These are phyloP conservation scores for Monilinia aucupariae DNA, from an alignment of 2,329 filamentous ascomycete genomes.

Conservation along the genomic window DNA sequence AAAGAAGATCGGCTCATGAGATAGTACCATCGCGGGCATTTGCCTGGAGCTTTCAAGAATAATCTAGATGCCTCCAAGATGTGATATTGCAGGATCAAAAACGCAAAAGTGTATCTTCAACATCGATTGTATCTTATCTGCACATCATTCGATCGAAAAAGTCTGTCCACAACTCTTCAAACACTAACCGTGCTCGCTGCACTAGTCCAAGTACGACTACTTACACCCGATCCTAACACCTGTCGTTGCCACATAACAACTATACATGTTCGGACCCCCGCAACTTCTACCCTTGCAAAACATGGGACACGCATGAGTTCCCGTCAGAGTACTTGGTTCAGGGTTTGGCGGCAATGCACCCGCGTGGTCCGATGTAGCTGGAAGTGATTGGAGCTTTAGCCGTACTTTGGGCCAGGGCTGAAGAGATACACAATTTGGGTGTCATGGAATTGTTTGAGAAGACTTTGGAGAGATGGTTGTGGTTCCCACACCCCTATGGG, in stretches of 20 bases:
- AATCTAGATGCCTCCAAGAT: neutral
- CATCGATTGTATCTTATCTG: neutral
- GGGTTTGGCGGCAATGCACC: conserved; percentile 26
- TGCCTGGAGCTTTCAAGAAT: neutral
- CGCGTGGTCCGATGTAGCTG: conserved; percentile 27
- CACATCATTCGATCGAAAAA: neutral
- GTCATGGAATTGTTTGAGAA: conserved; percentile 35
- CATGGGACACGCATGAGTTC: conserved; percentile 22
- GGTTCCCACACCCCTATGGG: conserved; percentile 34
- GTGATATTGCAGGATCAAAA: neutral
- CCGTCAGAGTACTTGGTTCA: conserved; percentile 17
- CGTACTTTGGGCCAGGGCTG: conserved; percentile 31
- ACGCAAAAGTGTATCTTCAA: neutral
- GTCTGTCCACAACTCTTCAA: neutral
- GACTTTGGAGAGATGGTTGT: no score
- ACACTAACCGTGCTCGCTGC: conserved; percentile 1
- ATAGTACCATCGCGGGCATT: neutral
- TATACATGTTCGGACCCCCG: conserved; percentile 36
- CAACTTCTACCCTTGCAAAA: conserved; percentile 29
- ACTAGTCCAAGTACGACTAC: neutral
- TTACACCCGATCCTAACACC: neutral
- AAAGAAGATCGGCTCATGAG: neutral
- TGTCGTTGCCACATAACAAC: conserved; percentile 34
- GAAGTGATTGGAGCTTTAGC: conserved; percentile 30
- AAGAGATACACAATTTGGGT: conserved; percentile 36